Conservation (phyloP, 1,284 basidiomycete species). For the Ganoderma lucidum region DNA sequence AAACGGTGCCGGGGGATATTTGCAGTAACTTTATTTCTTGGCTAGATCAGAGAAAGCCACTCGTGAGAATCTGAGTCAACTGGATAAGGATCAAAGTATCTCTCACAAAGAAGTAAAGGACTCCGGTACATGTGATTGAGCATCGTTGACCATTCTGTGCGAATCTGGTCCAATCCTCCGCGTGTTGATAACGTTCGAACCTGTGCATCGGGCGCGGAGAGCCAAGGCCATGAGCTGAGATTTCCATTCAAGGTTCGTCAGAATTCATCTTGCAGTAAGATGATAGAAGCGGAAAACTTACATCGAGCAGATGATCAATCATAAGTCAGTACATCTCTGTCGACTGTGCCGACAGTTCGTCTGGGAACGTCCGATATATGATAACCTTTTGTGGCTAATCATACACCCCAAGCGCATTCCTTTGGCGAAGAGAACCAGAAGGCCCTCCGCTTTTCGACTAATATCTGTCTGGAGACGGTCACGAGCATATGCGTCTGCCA, state of each 20-base stretch:
- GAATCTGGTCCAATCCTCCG: neutral
- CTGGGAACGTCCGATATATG: neutral
- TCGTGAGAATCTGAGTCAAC: neutral
- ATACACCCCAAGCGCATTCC: neutral
- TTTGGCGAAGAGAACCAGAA: neutral
- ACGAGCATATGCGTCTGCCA: neutral
- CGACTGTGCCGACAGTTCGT: neutral
- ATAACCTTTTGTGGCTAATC: constrained; percentile 2
- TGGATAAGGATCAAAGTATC: too few species aligned
- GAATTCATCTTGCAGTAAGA: neutral
- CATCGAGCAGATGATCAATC: neutral
- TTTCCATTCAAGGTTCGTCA: neutral
- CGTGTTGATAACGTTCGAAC: neutral
- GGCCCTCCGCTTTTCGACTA: neutral
- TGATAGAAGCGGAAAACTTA: neutral
- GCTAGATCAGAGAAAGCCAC: too few species aligned
- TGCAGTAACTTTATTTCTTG: neutral
- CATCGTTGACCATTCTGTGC: neutral
- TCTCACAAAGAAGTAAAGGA: neutral
- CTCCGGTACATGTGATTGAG: neutral
- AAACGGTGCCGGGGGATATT: neutral
- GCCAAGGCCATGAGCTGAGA: neutral
- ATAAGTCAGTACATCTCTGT: neutral
- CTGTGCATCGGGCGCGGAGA: neutral
- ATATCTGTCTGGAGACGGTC: neutral